phyloP scores from a whole-genome alignment of 1,284 basidiomycete species.

The Malassezia equina region DNA sequence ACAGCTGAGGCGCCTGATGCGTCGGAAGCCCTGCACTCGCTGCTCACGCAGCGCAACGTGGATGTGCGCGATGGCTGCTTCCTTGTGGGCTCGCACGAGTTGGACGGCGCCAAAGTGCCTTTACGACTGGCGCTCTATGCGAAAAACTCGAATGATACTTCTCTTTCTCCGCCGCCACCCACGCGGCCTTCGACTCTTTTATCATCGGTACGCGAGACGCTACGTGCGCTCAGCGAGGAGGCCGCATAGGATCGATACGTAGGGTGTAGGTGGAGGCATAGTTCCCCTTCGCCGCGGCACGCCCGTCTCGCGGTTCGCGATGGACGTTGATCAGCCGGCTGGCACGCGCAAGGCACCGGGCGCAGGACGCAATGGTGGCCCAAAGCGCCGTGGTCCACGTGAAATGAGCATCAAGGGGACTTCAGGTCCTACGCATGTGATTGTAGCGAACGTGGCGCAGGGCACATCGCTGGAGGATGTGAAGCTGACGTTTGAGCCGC shows the following conservation, averaged over 20 bases:
- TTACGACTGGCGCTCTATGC: slow-evolving; percentile 1
- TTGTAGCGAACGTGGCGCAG: slow-evolving; percentile 35
- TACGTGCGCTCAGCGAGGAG: background rate
- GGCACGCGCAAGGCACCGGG: slow-evolving; percentile 2
- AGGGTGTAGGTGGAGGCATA: background rate
- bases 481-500: slow-evolving; percentile 34
- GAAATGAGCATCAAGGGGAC: slow-evolving; percentile 34
- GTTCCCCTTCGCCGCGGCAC: background rate
- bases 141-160: background rate
- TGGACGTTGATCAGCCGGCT: slow-evolving; percentile 18
- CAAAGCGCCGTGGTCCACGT: background rate
- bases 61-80: slow-evolving; percentile 3
- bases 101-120: background rate
- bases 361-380: background rate
- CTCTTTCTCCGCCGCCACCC: too few species aligned
- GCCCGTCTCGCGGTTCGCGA: slow-evolving; percentile 1
- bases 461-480: slow-evolving; percentile 42
- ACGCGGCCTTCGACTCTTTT: background rate
- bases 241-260: background rate
- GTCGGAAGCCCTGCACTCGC: background rate
- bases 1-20: background rate
- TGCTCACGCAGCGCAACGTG: background rate
- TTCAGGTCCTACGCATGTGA: slow-evolving; percentile 36
- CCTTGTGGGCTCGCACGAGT: slow-evolving; percentile 3
- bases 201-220: background rate